Conservation (phyloP, 2,329 filamentous ascomycete genomes). For the Lizonia empirigonia region DNA sequence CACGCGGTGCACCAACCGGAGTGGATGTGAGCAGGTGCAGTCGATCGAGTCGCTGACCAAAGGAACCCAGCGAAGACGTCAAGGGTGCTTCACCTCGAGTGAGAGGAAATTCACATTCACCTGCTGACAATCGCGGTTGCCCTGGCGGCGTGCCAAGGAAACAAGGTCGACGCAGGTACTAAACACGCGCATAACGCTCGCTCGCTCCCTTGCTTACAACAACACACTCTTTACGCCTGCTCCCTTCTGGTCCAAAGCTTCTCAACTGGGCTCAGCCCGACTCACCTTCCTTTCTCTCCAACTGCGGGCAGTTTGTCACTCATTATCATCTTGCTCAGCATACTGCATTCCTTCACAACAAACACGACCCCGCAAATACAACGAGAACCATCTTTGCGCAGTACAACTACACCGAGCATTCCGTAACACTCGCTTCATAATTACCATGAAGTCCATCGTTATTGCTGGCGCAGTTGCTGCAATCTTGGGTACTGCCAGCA, state of each 20-base stretch:
- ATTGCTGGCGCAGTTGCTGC: slow-evolving; percentile 44
- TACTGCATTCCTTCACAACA: slow-evolving; percentile 8
- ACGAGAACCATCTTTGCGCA: slow-evolving; percentile 24
- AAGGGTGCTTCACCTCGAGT: background rate
- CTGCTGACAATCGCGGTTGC: slow-evolving; percentile 18
- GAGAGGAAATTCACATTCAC: slow-evolving; percentile 7
- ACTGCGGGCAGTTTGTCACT: slow-evolving; percentile 34
- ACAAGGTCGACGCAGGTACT: slow-evolving; percentile 20
- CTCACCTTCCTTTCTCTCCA: slow-evolving; percentile 26
- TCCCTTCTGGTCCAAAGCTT: slow-evolving; percentile 20
- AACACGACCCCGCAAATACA: slow-evolving; percentile 12
- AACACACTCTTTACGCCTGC: slow-evolving; percentile 29
- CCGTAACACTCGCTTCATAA: slow-evolving; percentile 39
- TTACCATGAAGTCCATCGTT: slow-evolving; percentile 54
- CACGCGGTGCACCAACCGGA: background rate
- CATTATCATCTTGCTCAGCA: slow-evolving; percentile 21
- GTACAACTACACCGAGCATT: slow-evolving; percentile 31
- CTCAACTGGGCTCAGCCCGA: slow-evolving; percentile 25
- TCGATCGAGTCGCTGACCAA: background rate
- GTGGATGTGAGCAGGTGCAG: background rate
- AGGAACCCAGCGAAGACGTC: background rate
- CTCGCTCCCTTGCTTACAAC: slow-evolving; percentile 24
- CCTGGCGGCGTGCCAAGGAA: slow-evolving; percentile 19
- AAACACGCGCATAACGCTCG: slow-evolving; percentile 18
- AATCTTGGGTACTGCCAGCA: slow-evolving; percentile 52